Evolutionary conservation across 2,329 filamentous ascomycete genomes (phyloP).

Genomic region (Clarireedia paspali): DNA sequence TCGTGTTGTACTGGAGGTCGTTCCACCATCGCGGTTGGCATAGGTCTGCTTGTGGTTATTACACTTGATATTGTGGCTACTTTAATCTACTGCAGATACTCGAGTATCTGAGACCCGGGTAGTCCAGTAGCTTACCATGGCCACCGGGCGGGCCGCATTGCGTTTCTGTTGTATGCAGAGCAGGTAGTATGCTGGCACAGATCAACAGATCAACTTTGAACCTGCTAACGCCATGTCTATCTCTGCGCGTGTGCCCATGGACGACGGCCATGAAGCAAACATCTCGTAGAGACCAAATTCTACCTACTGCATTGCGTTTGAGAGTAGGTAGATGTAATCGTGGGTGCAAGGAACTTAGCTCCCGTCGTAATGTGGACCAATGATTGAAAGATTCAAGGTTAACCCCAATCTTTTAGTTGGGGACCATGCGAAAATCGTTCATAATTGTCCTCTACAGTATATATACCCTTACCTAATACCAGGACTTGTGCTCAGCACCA

Average conservation of each 20-base stretch:
- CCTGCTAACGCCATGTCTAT: background rate
- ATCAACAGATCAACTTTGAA: background rate
- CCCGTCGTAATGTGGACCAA: constrained; percentile 1
- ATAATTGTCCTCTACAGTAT: background rate
- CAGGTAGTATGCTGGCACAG: background rate
- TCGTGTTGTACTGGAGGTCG: background rate
- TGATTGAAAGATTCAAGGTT: background rate
- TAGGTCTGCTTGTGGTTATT: background rate
- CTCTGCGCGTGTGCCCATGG: too few species aligned
- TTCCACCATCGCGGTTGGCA: background rate
- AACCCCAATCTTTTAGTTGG: background rate
- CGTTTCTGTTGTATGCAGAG: too few species aligned
- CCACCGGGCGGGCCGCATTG: too few species aligned
- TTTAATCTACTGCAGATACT: background rate
- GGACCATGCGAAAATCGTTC: constrained; percentile 4
- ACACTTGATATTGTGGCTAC: background rate
- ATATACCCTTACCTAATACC: background rate
- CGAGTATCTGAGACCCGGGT: background rate
- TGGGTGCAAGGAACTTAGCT: background rate
- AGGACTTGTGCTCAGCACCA: too few species aligned
- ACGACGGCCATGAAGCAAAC: too few species aligned
- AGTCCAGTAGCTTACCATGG: too few species aligned
- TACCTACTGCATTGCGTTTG: too few species aligned
- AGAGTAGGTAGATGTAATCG: background rate
- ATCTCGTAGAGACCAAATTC: too few species aligned